phyloP scores from a whole-genome alignment of 352 stramenopile genomes.

The Pythium aquatile region DNA sequence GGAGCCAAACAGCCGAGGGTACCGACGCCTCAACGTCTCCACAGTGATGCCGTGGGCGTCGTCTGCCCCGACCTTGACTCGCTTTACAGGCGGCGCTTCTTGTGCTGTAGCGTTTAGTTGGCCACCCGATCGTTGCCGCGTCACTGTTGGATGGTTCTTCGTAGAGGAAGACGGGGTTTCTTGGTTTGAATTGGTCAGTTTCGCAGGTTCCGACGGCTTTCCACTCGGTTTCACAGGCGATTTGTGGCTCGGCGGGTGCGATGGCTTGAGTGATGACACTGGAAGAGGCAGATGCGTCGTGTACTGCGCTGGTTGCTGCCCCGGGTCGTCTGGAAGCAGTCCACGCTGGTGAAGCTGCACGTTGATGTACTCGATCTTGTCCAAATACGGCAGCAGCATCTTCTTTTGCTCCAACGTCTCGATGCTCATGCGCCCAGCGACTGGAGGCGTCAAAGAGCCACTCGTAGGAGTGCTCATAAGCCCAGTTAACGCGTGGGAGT shows the following conservation, averaged over 20 bases:
- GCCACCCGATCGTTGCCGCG: slow-evolving; percentile 11
- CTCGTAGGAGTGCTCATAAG: background rate
- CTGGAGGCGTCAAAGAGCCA: background rate
- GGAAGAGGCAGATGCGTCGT: background rate
- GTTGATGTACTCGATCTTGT: slow-evolving; percentile 90
- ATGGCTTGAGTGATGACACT: background rate
- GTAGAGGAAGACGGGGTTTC: background rate
- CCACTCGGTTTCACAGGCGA: background rate
- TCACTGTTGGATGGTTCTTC: background rate
- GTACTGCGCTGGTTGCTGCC: background rate
- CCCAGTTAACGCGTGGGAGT: background rate
- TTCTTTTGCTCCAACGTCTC: slow-evolving; percentile 73
- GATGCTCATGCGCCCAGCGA: slow-evolving; percentile 44
- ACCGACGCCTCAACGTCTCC: slow-evolving; percentile 40
- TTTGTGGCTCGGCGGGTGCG: background rate
- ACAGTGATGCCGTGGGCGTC: background rate
- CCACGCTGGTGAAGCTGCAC: slow-evolving; percentile 63
- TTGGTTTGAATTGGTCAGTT: slow-evolving; percentile 1
- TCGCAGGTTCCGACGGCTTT: background rate
- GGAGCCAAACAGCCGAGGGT: slow-evolving; percentile 47
- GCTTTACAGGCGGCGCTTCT: background rate
- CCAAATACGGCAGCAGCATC: slow-evolving; percentile 76
- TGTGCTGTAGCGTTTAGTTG: background rate
- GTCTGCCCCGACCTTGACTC: slow-evolving; percentile 24
- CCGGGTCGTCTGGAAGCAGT: slow-evolving; percentile 31